phyloP scores from a whole-genome alignment of 2,329 filamentous ascomycete species.

The Talaromyces verruculosus region DNA sequence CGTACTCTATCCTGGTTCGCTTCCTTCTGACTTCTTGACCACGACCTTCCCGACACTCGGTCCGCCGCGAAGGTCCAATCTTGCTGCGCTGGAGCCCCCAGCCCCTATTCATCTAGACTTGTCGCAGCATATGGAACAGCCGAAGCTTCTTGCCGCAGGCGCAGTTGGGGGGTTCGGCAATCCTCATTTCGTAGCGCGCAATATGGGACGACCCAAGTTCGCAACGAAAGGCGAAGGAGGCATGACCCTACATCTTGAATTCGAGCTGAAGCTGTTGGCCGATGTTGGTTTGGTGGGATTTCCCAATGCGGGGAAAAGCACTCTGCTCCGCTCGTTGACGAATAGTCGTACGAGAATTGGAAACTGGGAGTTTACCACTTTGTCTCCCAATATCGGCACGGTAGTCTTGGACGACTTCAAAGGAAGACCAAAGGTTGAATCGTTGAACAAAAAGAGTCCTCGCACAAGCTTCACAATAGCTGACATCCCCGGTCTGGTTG shows the following conservation, averaged over 20 bases:
- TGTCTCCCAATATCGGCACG: slow-evolving; percentile 93
- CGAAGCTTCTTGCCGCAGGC: slow-evolving; percentile 81
- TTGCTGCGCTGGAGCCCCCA: slow-evolving; percentile 67
- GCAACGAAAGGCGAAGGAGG: slow-evolving; percentile 83
- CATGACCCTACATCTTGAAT: slow-evolving; percentile 73
- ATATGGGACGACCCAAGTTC: slow-evolving; percentile 75
- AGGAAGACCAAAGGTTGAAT: slow-evolving; percentile 62
- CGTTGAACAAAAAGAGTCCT: slow-evolving; percentile 52
- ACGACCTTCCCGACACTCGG: slow-evolving; percentile 60
- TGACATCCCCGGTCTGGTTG: slow-evolving; percentile 91
- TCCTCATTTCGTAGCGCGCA: slow-evolving; percentile 81
- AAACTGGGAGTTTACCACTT: slow-evolving; percentile 94
- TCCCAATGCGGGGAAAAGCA: slow-evolving; percentile 95
- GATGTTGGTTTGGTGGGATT: slow-evolving; percentile 93
- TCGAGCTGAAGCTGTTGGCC: slow-evolving; percentile 92
- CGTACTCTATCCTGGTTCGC: slow-evolving; percentile 79
- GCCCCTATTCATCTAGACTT: slow-evolving; percentile 73
- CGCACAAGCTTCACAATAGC: slow-evolving; percentile 87
- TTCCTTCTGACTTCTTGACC: slow-evolving; percentile 66
- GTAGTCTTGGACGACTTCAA: slow-evolving; percentile 87
- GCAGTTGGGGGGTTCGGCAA: slow-evolving; percentile 90
- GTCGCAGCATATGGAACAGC: slow-evolving; percentile 73
- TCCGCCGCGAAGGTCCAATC: slow-evolving; percentile 55
- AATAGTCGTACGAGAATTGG: slow-evolving; percentile 87
- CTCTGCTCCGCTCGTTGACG: slow-evolving; percentile 80